Percentiles rank a stretch among this genome's conserved stretches.
phyloP scores from a whole-genome alignment of 164 flowering plant genomes.

The Akebia trifoliata region DNA sequence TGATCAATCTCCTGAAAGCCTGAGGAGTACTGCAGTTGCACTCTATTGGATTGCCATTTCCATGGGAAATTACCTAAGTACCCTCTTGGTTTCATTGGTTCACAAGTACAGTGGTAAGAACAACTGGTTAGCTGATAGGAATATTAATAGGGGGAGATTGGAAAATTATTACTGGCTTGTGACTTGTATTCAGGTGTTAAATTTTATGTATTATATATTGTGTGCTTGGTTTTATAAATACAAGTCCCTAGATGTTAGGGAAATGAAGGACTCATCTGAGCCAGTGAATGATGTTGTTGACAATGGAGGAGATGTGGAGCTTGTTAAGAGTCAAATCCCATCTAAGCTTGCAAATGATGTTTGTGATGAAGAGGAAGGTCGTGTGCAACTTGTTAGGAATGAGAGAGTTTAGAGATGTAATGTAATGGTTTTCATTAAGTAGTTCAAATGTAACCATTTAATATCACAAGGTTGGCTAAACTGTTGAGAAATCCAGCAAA shows the following conservation, averaged over 20 bases:
- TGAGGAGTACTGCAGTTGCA: slow-evolving; percentile 49
- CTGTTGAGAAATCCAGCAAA: no score
- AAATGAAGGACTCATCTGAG: not conserved
- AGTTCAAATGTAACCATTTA: no score
- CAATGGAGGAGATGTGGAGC: slow-evolving; percentile 20
- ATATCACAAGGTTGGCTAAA: no score
- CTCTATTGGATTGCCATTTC: slow-evolving; percentile 47
- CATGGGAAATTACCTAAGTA: slow-evolving; percentile 47
- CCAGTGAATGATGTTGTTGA: slow-evolving; percentile 8
- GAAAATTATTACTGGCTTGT: slow-evolving; percentile 59
- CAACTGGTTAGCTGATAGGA: slow-evolving; percentile 67
- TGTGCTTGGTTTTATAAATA: slow-evolving; percentile 50
- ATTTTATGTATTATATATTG: slow-evolving; percentile 39
- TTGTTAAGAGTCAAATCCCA: not conserved
- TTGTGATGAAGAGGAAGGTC: no score
- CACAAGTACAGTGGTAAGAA: slow-evolving; percentile 31
- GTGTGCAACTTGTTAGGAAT: no score
- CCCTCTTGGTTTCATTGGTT: slow-evolving; percentile 50
- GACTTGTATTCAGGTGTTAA: slow-evolving; percentile 45
- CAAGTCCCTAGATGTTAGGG: slow-evolving; percentile 43
- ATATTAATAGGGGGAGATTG: slow-evolving; percentile 55
- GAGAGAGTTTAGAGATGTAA: no score
- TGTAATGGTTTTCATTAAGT: no score
- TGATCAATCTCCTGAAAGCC: slow-evolving; percentile 55
- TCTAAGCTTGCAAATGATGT: no score